Evolutionary conservation across 2,329 filamentous ascomycete genomes (phyloP).

Genomic region (Fusarium musae): DNA sequence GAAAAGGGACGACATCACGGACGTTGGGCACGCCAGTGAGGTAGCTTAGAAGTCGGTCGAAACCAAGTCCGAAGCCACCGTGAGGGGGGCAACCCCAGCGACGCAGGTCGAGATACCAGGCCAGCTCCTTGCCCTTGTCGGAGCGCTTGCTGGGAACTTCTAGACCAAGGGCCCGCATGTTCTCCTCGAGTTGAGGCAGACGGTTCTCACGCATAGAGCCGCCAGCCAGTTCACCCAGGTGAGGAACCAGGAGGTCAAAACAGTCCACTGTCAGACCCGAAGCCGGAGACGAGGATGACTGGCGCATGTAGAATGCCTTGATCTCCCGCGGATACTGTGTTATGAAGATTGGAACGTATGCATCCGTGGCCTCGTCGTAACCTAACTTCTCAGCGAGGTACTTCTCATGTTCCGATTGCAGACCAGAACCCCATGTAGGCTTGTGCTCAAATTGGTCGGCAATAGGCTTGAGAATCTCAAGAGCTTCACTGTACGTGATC

Average conservation of each 20-base stretch:
- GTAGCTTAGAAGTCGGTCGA: constrained; percentile 87
- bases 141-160: constrained; percentile 51
- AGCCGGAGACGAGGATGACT: constrained; percentile 46
- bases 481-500: constrained; percentile 84
- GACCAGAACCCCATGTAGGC: constrained; percentile 76
- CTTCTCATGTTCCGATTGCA: constrained; percentile 93
- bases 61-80: constrained; percentile 90
- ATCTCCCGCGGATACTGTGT: constrained; percentile 89
- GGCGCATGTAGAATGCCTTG: constrained; percentile 85
- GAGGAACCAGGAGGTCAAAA: constrained; percentile 89
- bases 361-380: constrained; percentile 56
- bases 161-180: constrained; percentile 77
- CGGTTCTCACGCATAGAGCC: constrained; percentile 91
- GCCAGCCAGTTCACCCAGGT: constrained; percentile 86
- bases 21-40: constrained; percentile 84
- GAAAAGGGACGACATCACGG: constrained; percentile 87
- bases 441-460: constrained; percentile 72
- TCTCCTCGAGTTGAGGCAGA: constrained; percentile 70
- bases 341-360: constrained; percentile 80
- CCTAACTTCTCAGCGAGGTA: constrained; percentile 79
- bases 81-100: constrained; percentile 93
- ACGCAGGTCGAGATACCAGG: constrained; percentile 90
- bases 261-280: constrained; percentile 76
- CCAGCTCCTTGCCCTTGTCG: constrained; percentile 56
- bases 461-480: constrained; percentile 73